phyloP scores from a whole-genome alignment of 495 filamentous ascomycete species.

The Aspergillus coremiiformis region DNA sequence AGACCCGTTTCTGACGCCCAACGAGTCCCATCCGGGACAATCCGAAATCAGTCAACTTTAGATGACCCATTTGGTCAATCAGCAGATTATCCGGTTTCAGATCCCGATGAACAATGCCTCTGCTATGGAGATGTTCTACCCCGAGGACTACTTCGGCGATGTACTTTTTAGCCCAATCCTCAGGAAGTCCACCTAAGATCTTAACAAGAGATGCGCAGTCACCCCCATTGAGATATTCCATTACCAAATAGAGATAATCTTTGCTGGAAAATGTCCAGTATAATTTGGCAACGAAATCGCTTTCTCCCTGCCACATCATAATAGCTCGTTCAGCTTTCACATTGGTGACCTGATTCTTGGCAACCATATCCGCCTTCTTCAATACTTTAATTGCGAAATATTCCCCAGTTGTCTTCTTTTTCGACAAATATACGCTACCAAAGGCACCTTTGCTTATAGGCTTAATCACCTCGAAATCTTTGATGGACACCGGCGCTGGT shows the following conservation, averaged over 20 bases:
- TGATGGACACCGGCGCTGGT: conserved; percentile 88
- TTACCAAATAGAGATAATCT: conserved; percentile 95
- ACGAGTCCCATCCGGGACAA: conserved; percentile 95
- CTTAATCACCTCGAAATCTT: conserved; percentile 99
- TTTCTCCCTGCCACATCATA: conserved; percentile 99
- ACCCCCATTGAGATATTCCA: conserved; percentile 98
- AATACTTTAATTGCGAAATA: conserved; percentile 98
- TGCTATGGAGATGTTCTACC: conserved; percentile 87
- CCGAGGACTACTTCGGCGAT: conserved; percentile 91
- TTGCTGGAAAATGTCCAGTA: conserved; percentile 99
- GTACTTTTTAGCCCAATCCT: conserved; percentile 98
- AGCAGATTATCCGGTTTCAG: conserved; percentile 95
- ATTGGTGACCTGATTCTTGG: conserved; percentile 98
- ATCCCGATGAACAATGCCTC: conserved; percentile 93
- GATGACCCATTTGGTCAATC: conserved; percentile 92
- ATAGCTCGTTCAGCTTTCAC: conserved; percentile 99
- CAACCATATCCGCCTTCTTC: conserved; percentile 99
- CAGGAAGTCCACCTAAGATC: conserved; percentile 77
- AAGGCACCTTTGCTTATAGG: conserved; percentile 99
- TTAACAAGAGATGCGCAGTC: conserved; percentile 97
- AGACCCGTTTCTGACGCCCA: conserved; percentile 86
- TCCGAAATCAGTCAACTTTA: conserved; percentile 97
- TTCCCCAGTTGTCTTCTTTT: conserved; percentile 96
- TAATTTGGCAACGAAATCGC: conserved; percentile 96
- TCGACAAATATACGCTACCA: conserved; percentile 93